phyloP scores from a whole-genome alignment of 2,329 filamentous ascomycete species.

The Aspergillus quadricinctus region DNA sequence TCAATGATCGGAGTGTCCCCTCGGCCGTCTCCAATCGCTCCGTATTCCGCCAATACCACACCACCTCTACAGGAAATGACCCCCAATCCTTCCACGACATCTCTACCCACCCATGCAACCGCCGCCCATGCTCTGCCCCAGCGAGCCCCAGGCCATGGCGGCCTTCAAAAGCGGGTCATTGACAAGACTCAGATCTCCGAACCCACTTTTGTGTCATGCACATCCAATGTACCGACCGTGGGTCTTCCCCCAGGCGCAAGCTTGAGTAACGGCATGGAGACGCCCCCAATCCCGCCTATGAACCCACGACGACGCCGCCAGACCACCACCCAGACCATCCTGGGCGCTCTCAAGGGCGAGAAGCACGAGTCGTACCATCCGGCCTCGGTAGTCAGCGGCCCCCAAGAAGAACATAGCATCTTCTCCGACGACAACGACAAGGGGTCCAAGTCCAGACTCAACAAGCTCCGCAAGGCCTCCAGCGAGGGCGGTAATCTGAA shows the following conservation, averaged over 20 bases:
- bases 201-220: slow-evolving; percentile 49
- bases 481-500: slow-evolving; percentile 50
- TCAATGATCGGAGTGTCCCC: slow-evolving; percentile 38
- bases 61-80: slow-evolving; percentile 48
- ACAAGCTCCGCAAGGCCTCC: slow-evolving; percentile 44
- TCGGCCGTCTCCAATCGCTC: slow-evolving; percentile 43
- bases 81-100: slow-evolving; percentile 38
- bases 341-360: slow-evolving; percentile 36
- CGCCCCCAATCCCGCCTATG: slow-evolving; percentile 55
- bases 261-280: slow-evolving; percentile 49
- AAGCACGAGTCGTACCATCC: slow-evolving; percentile 26
- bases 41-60: slow-evolving; percentile 51
- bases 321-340: slow-evolving; percentile 40
- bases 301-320: slow-evolving; percentile 55
- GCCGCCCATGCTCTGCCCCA: slow-evolving; percentile 22
- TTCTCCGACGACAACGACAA: slow-evolving; percentile 43
- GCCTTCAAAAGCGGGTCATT: slow-evolving; percentile 53
- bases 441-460: slow-evolving; percentile 32
- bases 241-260: slow-evolving; percentile 54
- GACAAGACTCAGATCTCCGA: slow-evolving; percentile 61
- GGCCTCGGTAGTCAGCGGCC: slow-evolving; percentile 18
- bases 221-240: slow-evolving; percentile 56
- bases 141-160: slow-evolving; percentile 25
- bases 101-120: slow-evolving; percentile 21
- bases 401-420: slow-evolving; percentile 36